Conservation (phyloP, 179 eudicot genomes). For the Silene coronaria region DNA sequence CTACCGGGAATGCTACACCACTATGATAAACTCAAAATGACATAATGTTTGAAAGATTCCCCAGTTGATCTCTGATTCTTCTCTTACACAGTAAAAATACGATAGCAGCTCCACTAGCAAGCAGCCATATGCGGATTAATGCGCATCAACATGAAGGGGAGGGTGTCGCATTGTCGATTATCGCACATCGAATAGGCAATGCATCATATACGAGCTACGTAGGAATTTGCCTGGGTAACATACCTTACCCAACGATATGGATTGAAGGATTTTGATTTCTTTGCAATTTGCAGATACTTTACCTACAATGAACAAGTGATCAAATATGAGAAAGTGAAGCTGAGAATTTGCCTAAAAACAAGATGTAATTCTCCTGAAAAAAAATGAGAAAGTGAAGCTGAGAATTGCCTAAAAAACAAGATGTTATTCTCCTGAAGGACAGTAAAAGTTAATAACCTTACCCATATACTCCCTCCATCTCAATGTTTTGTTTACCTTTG, state of each 20-base stretch:
- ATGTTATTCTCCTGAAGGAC: too few species aligned
- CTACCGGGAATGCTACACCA: not conserved
- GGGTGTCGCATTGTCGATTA: not conserved
- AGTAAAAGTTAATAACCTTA: too few species aligned
- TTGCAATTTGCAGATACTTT: constrained; percentile 86
- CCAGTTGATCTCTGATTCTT: not conserved
- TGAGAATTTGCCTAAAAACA: not conserved
- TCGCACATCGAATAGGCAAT: not conserved
- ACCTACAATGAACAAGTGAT: constrained; percentile 42
- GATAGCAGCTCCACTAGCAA: not conserved
- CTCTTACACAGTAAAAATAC: not conserved
- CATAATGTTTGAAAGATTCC: not conserved
- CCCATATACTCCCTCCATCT: too few species aligned
- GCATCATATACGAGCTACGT: constrained; percentile 77
- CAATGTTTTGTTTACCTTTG: too few species aligned
- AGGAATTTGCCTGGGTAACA: constrained; percentile 88
- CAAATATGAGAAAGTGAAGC: not conserved
- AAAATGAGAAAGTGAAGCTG: too few species aligned
- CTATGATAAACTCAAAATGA: too few species aligned
- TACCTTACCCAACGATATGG: constrained; percentile 98
- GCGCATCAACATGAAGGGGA: not conserved
- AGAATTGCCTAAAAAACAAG: too few species aligned
- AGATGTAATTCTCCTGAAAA: not conserved
- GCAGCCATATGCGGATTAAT: not conserved
- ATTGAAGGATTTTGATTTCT: constrained; percentile 68